Base-by-base conservation (phyloP, 129 eudicot genomes). In the Chrysanthemum lavandulifolium region DNA sequence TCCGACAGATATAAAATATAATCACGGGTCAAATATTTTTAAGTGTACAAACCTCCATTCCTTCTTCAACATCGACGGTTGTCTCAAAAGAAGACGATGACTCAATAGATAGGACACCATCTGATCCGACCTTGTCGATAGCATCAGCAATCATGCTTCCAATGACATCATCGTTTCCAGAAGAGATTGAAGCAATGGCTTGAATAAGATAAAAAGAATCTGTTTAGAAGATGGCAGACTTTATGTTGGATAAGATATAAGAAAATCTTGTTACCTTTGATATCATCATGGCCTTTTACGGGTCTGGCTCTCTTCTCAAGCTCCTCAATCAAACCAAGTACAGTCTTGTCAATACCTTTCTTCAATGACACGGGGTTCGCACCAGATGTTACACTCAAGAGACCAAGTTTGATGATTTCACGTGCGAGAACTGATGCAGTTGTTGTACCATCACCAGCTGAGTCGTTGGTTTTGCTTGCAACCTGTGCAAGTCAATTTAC, bases 381-480 rank as follows among this genome's bases (percentile, higher is more conserved):
- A 73, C 96, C 96, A 64, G 92, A 89, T 4, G 92, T 86, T 13
- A 89, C 96, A 82, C 83, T 86, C 33, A 89, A 68, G 21, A 89
- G 86, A 50, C 96, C 96, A 75, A 80, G 89, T 81, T 80, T 86
- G 68, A 89, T 89, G 23, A 89, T 89, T 75, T 89, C 96, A 69
- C 96, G 96, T 6, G 96, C 92, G 73, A 89, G 88, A 65, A 89
- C 83, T 1, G 92, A 80, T 12, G 96, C 96, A 33, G 96, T 89
- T 40, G 96, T 89, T 3, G 96, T 89, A 47, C 96, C 96, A 74
- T 89, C 96, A 75, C 96, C 96, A 78, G 96, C 92, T 71, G 92
- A 86, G 67, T 89, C 96, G 54, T 89, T 89, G 13, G 96, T 89
- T 78, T 80, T 86, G 76, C 92, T 86, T 1, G 96, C 94, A 82